Evolutionary conservation across 108 stramenopile genomes (phyloP).

Genomic region (Ochromonas danica): DNA sequence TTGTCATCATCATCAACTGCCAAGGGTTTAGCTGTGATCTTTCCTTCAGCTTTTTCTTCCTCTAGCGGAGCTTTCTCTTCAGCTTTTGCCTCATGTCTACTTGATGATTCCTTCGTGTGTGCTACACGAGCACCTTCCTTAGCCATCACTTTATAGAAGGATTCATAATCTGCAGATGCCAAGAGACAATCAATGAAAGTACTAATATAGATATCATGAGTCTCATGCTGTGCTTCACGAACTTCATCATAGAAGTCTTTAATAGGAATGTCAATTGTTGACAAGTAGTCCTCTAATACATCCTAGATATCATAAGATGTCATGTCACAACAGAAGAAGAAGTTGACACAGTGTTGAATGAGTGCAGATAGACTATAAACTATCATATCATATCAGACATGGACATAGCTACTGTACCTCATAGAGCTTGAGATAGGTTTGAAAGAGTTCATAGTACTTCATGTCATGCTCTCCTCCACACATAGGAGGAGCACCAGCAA

Average conservation of each 20-base stretch:
- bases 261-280: background rate
- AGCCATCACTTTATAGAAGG: slow-evolving; percentile 26
- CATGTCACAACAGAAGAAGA: too few species aligned
- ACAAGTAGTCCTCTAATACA: background rate
- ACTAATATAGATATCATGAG: slow-evolving; percentile 6
- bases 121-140: background rate
- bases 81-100: background rate
- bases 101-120: background rate
- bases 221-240: slow-evolving; percentile 20
- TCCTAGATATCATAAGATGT: slow-evolving; percentile 2
- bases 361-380: too few species aligned
- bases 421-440: slow-evolving; percentile 27
- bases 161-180: slow-evolving; percentile 11
- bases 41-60: too few species aligned
- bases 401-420: too few species aligned
- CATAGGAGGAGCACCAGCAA: slow-evolving; percentile 31
- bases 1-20: background rate
- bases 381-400: too few species aligned
- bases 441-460: slow-evolving; percentile 21
- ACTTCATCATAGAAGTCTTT: slow-evolving; percentile 31
- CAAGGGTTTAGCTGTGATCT: too few species aligned
- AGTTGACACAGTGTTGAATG: too few species aligned
- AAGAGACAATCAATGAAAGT: slow-evolving; percentile 31
- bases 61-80: background rate
- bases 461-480: slow-evolving; percentile 13